phyloP scores from a whole-genome alignment of 805 yeast genomes.

The Komagataella mondaviorum region DNA sequence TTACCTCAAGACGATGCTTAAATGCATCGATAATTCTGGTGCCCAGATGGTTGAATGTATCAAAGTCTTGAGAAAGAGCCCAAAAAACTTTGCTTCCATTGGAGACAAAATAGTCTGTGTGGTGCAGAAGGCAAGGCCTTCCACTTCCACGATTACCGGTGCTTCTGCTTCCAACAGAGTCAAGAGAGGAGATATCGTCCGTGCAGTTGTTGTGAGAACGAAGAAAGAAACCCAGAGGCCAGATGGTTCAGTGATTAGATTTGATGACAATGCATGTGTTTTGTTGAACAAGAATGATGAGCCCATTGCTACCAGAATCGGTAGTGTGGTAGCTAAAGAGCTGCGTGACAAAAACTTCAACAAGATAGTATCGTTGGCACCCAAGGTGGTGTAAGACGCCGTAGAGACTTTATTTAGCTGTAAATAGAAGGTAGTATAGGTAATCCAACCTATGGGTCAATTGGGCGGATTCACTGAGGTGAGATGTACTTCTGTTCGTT shows the following conservation, averaged over 20 bases:
- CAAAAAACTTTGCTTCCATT: slow-evolving; percentile 66
- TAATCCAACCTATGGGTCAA: not conserved
- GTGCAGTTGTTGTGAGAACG: slow-evolving; percentile 91
- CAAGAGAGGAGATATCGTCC: slow-evolving; percentile 89
- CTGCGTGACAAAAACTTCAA: slow-evolving; percentile 69
- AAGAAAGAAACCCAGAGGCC: slow-evolving; percentile 56
- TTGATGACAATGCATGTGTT: slow-evolving; percentile 97
- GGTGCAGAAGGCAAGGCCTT: slow-evolving; percentile 79
- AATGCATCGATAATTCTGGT: slow-evolving; percentile 88
- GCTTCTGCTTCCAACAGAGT: slow-evolving; percentile 67
- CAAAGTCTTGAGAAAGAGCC: slow-evolving; percentile 84
- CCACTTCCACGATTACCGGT: slow-evolving; percentile 59
- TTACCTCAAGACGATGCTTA: slow-evolving; percentile 74
- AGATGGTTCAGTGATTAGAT: slow-evolving; percentile 78
- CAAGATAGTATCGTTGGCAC: slow-evolving; percentile 85
- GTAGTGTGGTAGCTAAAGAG: slow-evolving; percentile 85
- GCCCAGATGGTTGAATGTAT: slow-evolving; percentile 93
- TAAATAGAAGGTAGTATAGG: not conserved
- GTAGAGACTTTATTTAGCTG: slow-evolving; percentile 1
- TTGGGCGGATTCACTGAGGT: not conserved
- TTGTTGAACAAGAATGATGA: slow-evolving; percentile 81
- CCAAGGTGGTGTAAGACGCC: slow-evolving; percentile 45
- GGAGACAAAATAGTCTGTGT: slow-evolving; percentile 94
- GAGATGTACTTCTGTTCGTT: not conserved
- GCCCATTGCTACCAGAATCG: slow-evolving; percentile 88